These are phyloP conservation scores for Punctularia strigosozonata DNA, from an alignment of 768 basidiomycete species.

Conservation along the genomic window DNA sequence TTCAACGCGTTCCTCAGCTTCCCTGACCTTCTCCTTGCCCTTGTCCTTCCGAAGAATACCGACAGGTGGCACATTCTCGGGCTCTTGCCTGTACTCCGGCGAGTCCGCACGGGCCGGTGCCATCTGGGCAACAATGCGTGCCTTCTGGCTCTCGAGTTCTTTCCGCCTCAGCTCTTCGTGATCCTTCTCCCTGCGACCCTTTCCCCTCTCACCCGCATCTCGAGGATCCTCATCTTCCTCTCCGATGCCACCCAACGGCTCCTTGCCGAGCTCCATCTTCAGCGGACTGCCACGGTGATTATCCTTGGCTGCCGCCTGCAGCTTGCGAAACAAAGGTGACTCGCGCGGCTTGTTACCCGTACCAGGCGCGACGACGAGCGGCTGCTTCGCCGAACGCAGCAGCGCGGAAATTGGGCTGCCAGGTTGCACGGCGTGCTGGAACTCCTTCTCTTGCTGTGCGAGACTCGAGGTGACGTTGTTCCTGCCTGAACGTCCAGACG, in stretches of 20 bases:
- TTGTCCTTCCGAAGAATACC: slow-evolving; percentile 5
- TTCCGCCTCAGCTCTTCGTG: slow-evolving; percentile 39
- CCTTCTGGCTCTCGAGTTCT: slow-evolving; percentile 85
- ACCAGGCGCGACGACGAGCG: slow-evolving; percentile 54
- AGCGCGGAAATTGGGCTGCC: slow-evolving; percentile 90
- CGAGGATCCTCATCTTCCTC: too few relatives aligned
- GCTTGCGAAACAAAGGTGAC: slow-evolving; percentile 37
- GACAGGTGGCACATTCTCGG: slow-evolving; percentile 22
- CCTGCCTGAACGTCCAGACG: slow-evolving; percentile 6
- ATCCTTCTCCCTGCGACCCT: slow-evolving; percentile 26
- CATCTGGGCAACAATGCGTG: slow-evolving; percentile 91
- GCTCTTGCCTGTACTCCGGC: slow-evolving; percentile 17
- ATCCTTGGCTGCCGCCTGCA: slow-evolving; percentile 38
- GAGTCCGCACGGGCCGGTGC: slow-evolving; percentile 39
- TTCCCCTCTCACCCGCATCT: slow-evolving; percentile 33
- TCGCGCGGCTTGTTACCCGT: slow-evolving; percentile 25
- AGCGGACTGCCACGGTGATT: slow-evolving; percentile 29
- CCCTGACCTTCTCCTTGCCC: slow-evolving; percentile 6
- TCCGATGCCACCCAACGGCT: slow-evolving; percentile 33
- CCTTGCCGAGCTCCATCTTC: slow-evolving; percentile 20
- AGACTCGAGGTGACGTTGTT: slow-evolving; percentile 48
- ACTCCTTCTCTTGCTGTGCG: slow-evolving; percentile 88
- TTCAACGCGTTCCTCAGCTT: too few relatives aligned
- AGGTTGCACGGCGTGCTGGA: slow-evolving; percentile 91
- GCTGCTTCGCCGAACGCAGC: slow-evolving; percentile 80